Evolutionary conservation across 495 filamentous ascomycete species (phyloP).

Genomic region (Tuber indicum): DNA sequence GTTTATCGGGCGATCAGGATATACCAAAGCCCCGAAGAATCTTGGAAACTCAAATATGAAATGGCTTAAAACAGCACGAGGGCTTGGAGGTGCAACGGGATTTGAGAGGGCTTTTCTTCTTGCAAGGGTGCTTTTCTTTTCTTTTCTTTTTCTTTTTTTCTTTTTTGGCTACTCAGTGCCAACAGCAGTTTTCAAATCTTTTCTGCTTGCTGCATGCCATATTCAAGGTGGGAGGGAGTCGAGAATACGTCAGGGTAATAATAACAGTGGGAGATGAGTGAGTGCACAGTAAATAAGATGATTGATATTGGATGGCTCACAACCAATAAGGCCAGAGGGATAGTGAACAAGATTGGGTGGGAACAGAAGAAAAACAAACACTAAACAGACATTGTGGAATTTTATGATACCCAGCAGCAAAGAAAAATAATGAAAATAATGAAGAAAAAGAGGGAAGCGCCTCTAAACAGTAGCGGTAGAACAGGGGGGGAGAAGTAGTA

Average conservation of each 20-base stretch:
- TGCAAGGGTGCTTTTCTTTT: background rate
- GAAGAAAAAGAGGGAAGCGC: background rate
- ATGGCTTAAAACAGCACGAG: background rate
- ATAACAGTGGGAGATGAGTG: background rate
- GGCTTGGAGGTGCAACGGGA: background rate
- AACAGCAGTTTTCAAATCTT: background rate
- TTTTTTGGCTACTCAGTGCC: background rate
- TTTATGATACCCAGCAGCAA: background rate
- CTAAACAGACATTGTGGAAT: background rate
- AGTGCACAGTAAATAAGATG: background rate
- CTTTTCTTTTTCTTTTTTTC: background rate
- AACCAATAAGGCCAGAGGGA: background rate
- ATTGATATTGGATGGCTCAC: background rate
- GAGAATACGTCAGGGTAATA: constrained; percentile 3
- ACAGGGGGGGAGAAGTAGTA: background rate
- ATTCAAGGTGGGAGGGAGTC: background rate
- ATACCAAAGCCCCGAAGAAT: background rate
- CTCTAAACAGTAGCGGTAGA: background rate
- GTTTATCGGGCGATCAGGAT: background rate
- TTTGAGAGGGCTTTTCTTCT: background rate
- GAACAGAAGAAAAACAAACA: background rate
- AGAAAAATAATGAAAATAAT: background rate
- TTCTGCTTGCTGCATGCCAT: background rate
- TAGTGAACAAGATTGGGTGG: background rate
- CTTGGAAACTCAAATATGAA: background rate